Evolutionary conservation across 2,329 filamentous ascomycete genomes (phyloP).

Genomic region (Calycina marina): DNA sequence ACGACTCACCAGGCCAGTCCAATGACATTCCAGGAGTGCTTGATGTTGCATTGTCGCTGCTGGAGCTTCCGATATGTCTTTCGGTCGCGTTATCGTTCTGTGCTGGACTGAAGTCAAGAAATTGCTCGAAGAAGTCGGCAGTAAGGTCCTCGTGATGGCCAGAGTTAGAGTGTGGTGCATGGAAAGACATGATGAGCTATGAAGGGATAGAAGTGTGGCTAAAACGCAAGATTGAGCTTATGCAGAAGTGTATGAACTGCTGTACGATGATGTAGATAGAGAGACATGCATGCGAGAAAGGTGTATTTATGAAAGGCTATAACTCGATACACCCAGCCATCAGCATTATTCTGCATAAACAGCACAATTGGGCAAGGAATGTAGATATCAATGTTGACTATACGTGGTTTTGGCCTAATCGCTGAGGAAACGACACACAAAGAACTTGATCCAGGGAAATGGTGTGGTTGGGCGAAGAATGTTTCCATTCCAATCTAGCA

Average conservation of each 20-base stretch:
- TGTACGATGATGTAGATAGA: constrained; percentile 10
- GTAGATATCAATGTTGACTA: constrained; percentile 2
- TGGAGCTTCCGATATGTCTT: constrained; percentile 28
- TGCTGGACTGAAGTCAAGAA: constrained; percentile 41
- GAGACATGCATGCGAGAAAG: constrained; percentile 13
- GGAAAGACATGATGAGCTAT: constrained; percentile 16
- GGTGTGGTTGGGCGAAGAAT: constrained; percentile 1
- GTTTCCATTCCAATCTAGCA: constrained; percentile 4
- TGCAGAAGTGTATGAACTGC: constrained; percentile 12
- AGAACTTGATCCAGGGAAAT: constrained; percentile 4
- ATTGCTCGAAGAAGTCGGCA: constrained; percentile 49
- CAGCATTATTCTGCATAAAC: constrained; percentile 11
- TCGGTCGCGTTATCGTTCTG: constrained; percentile 28
- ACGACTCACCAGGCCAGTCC: constrained; percentile 10
- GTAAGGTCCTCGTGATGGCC: constrained; percentile 35
- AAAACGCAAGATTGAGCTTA: constrained; percentile 10
- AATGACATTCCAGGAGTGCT: constrained; percentile 10
- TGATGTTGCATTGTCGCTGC: constrained; percentile 21
- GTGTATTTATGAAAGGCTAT: constrained; percentile 19
- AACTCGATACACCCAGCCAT: constrained; percentile 13
- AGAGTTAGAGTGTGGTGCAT: constrained; percentile 31
- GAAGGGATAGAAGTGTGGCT: constrained; percentile 4
- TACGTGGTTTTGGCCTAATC: constrained; percentile 4
- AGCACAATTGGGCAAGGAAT: constrained; percentile 7
- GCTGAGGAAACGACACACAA: constrained; percentile 4